A percentile compares a stretch with the other conserved stretches of the same genome.
Evolutionary conservation across 1,284 basidiomycete species (phyloP).

Genomic region (Trametes pubescens): DNA sequence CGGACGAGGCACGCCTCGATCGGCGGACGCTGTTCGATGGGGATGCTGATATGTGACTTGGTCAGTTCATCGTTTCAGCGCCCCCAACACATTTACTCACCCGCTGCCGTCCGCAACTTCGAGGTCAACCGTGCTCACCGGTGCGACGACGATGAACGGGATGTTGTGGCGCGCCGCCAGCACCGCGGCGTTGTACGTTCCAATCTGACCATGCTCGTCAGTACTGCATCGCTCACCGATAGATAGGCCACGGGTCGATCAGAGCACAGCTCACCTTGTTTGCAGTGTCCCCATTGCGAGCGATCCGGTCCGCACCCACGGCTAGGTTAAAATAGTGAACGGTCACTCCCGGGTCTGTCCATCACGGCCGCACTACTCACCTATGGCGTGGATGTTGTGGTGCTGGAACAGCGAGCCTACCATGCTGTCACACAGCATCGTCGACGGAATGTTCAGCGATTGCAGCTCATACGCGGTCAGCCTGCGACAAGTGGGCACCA

Average conservation of each 20-base stretch:
- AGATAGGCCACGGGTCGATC: not conserved
- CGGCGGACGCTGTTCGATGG: conserved; percentile 89
- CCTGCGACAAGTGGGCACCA: conserved; percentile 46
- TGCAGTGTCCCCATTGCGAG: conserved; percentile 91
- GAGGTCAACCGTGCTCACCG: conserved; percentile 89
- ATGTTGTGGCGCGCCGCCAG: conserved; percentile 85
- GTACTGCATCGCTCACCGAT: not conserved
- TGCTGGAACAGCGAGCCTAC: conserved; percentile 92
- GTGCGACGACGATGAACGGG: conserved; percentile 91
- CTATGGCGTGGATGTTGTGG: conserved; percentile 86
- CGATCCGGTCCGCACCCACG: conserved; percentile 88
- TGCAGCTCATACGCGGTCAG: conserved; percentile 89
- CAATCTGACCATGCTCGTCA: conserved; percentile 60
- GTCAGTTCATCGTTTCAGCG: conserved; percentile 2
- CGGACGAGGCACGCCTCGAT: conserved; percentile 89
- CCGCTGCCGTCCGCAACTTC: conserved; percentile 74
- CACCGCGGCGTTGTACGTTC: conserved; percentile 92
- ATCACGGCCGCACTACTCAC: conserved; percentile 49
- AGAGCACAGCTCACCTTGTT: conserved; percentile 72
- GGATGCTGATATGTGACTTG: conserved; percentile 63
- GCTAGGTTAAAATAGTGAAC: conserved; percentile 46
- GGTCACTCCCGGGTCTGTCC: not conserved
- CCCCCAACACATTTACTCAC: conserved; percentile 51
- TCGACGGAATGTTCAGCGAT: conserved; percentile 80
- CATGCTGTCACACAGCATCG: conserved; percentile 97